phyloP scores from a whole-genome alignment of 208 protist species.

The Naegleria fowleri region DNA sequence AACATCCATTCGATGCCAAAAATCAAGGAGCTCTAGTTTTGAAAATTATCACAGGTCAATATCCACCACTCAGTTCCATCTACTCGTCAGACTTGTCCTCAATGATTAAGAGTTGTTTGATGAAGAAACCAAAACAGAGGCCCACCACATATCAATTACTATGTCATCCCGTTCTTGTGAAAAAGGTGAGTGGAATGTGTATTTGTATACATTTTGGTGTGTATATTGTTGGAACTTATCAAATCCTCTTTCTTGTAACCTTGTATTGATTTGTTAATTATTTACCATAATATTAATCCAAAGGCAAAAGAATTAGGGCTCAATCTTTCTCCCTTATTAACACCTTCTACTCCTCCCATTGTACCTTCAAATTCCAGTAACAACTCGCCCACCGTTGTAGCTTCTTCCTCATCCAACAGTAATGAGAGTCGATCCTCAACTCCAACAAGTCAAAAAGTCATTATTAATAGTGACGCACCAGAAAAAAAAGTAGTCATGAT shows the following conservation, averaged over 20 bases:
- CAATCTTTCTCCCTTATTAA: background rate
- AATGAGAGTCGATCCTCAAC: background rate
- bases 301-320: background rate
- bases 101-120: constrained; percentile 4
- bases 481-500: too few species aligned
- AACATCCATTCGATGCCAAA: constrained; percentile 57
- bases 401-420: background rate
- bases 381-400: background rate
- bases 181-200: background rate
- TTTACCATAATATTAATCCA: too few species aligned
- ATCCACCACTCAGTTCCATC: constrained; percentile 5
- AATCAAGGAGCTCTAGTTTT: constrained; percentile 46
- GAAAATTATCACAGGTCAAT: constrained; percentile 27
- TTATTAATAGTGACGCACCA: background rate
- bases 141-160: background rate
- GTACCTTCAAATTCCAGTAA: background rate
- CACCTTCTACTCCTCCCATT: background rate
- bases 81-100: background rate
- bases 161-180: background rate
- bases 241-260: too few species aligned
- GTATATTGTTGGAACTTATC: too few species aligned
- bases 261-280: too few species aligned
- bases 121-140: background rate
- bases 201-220: background rate
- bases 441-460: background rate